phyloP scores from a whole-genome alignment of 305 asterid species.

The Solanum hybrid region DNA sequence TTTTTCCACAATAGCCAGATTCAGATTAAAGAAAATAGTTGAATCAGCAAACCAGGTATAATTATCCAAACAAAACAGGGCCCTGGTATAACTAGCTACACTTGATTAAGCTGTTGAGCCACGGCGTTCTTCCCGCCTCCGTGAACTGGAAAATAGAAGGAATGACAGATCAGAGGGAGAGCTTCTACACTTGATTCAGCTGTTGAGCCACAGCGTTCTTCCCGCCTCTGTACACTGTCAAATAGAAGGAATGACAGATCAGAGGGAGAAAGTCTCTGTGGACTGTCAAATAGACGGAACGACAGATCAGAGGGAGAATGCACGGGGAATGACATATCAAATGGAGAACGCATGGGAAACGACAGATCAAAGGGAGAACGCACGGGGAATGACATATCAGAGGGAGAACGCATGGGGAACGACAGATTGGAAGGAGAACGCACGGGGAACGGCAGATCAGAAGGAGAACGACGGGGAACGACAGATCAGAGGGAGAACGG shows the following conservation, averaged over 20 bases:
- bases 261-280: background rate
- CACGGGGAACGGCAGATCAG: background rate
- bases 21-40: background rate
- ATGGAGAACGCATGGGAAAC: background rate
- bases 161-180: background rate
- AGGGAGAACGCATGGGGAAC: background rate
- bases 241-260: background rate
- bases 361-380: background rate
- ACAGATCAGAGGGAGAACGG: background rate
- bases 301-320: background rate
- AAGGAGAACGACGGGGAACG: background rate
- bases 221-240: conserved; percentile 11
- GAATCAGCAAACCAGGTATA: background rate
- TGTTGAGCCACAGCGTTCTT: conserved; percentile 10
- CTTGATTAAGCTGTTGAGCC: background rate
- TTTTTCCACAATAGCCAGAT: background rate
- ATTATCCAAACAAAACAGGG: background rate
- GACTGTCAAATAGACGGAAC: background rate
- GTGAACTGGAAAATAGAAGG: background rate
- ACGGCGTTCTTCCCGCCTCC: background rate
- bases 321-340: background rate
- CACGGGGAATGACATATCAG: conserved; percentile 12
- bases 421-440: background rate
- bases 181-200: conserved; percentile 8
- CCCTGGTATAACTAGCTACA: background rate